These are phyloP conservation scores for Xanthoconium purpureum DNA, from an alignment of 768 basidiomycete genomes.

Conservation along the genomic window DNA sequence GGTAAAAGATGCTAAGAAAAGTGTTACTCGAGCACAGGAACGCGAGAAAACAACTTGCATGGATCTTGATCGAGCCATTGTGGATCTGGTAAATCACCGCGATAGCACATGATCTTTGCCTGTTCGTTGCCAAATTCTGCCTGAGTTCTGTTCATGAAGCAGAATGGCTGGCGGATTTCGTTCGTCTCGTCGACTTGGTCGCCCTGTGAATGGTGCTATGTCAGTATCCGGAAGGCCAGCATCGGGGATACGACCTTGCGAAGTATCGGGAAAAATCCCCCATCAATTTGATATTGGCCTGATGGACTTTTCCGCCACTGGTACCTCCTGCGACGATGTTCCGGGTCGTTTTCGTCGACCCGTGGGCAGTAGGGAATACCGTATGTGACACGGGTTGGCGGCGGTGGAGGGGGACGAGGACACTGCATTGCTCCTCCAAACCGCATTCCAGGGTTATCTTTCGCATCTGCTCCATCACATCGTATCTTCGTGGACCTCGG, in stretches of 20 bases:
- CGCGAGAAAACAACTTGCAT: neutral
- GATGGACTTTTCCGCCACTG: neutral
- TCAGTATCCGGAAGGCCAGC: neutral
- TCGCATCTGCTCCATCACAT: too few species aligned
- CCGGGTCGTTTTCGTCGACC: too few species aligned
- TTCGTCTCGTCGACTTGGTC: neutral
- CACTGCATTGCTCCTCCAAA: too few species aligned
- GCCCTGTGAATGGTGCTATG: neutral
- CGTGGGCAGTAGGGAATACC: too few species aligned
- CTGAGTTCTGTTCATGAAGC: neutral
- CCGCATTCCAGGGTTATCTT: too few species aligned
- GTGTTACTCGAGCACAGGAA: neutral
- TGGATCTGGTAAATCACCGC: neutral
- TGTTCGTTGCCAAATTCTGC: neutral
- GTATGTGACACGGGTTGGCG: too few species aligned
- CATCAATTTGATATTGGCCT: neutral
- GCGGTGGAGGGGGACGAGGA: too few species aligned
- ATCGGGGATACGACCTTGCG: neutral
- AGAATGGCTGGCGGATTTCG: neutral
- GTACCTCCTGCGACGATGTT: too few species aligned
- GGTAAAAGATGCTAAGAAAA: neutral
- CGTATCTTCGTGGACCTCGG: too few species aligned
- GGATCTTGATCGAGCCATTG: slow-evolving; percentile 6
- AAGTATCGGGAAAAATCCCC: neutral
- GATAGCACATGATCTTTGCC: neutral